A percentile compares a stretch with the other conserved stretches of the same genome.
phyloP scores from a whole-genome alignment of 371 early-diverging fungal species.

The Mortierella sp. region DNA sequence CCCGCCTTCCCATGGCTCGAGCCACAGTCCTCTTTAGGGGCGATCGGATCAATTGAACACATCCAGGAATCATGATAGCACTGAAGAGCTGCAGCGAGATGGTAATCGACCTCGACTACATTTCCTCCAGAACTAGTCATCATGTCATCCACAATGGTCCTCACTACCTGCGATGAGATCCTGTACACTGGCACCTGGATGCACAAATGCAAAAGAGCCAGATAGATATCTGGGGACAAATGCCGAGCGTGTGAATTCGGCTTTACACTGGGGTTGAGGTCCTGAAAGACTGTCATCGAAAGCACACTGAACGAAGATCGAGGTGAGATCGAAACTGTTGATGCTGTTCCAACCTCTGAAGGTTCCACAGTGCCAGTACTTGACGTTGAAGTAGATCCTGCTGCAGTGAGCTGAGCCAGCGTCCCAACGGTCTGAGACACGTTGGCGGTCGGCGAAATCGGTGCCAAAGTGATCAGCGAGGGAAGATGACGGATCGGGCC shows the following conservation, averaged over 20 bases:
- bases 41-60: slow-evolving; percentile 4
- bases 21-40: not conserved
- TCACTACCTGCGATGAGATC: slow-evolving; percentile 42
- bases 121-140: slow-evolving; percentile 4
- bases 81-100: slow-evolving; percentile 41
- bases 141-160: slow-evolving; percentile 44
- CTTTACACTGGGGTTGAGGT: slow-evolving; percentile 30
- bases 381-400: slow-evolving; percentile 2
- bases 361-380: not conserved
- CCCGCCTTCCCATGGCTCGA: not conserved
- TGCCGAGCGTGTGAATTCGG: slow-evolving; percentile 35
- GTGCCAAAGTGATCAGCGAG: slow-evolving; percentile 14
- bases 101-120: slow-evolving; percentile 21
- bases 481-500: slow-evolving; percentile 48
- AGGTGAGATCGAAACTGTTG: slow-evolving; percentile 24
- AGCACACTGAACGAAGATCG: slow-evolving; percentile 27
- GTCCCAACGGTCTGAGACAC: not conserved
- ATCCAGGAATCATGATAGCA: slow-evolving; percentile 45
- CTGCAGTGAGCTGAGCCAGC: not conserved
- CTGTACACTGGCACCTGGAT: slow-evolving; percentile 34
- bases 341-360: slow-evolving; percentile 8
- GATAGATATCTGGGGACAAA: slow-evolving; percentile 27
- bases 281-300: slow-evolving; percentile 30
- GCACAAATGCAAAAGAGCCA: slow-evolving; percentile 39
- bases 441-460: slow-evolving; percentile 10